Evolutionary conservation across 768 basidiomycete genomes (phyloP), one percentile per base, ranked within the genome.

Genomic region (Podaxis sp.): DNA sequence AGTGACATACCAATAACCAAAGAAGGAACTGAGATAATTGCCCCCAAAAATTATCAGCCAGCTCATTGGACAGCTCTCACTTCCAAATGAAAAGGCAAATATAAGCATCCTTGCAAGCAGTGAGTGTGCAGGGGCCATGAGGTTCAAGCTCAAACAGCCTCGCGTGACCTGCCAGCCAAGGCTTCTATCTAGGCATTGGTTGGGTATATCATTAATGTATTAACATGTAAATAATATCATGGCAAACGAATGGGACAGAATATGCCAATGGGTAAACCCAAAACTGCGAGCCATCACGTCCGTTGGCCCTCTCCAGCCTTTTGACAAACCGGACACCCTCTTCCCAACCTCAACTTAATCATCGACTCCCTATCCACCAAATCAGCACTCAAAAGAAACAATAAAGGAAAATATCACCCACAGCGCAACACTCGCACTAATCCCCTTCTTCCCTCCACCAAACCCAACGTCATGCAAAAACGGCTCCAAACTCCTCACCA

Each of bases 381-480:
- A 38, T 46, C 7, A 59, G 47, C 36, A 58, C 11, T 18, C 16
- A 5, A 56, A 9, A 55, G 9, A 18, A 54, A 11, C 21, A 50
- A 35, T n/a, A 52, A 16, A 38, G 6, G 21, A 50, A 38, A 27
- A 28, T 59, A 40, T 0, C 11, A 84, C 89, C 72, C 65, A 93
- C 91, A 91, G 90, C 4, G 91, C 89, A 63, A 96, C 86, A 71
- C 86, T 91, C 35, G 83, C 84, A 65, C 85, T 87, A 51, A 87
- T 75, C 27, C 84, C 79, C 55, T 78, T 73, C 53, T 72, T 57
- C 16, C 75, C 72, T 28, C 73, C 74, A 14, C 73, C 69, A 11
- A 79, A 77, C 16, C 63, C 60, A 11, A 55, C 53, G n/a, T 62
- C 52, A 21, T 54, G 54, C 48, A 61, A 48, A 48, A 54, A 54